Evolutionary conservation across 129 eudicot genomes (phyloP).

Genomic region (Daucus carota): DNA sequence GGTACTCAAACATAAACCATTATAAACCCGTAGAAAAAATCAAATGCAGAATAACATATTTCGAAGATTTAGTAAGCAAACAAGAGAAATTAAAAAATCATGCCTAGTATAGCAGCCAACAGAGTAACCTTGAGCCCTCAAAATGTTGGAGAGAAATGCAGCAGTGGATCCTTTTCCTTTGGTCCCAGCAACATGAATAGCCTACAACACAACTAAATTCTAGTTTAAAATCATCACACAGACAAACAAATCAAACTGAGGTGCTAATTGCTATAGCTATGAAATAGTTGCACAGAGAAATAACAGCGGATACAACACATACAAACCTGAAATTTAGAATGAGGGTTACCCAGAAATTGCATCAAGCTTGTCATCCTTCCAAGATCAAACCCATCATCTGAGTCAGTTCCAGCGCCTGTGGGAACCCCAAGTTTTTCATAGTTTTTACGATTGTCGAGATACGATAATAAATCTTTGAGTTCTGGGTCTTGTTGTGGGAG

Average conservation of each 20-base stretch:
- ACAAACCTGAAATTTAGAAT: constrained; percentile 63
- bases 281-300: neutral
- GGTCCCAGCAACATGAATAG: constrained; percentile 89
- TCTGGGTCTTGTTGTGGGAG: constrained; percentile 35
- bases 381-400: constrained; percentile 84
- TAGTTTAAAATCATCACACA: neutral
- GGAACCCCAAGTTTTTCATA: constrained; percentile 91
- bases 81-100: neutral
- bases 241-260: neutral
- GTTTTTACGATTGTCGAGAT: constrained; percentile 67
- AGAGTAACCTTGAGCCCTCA: constrained; percentile 76
- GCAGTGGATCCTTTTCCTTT: constrained; percentile 99
- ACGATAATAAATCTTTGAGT: constrained; percentile 48
- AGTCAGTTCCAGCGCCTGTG: constrained; percentile 78
- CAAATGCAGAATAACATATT: neutral
- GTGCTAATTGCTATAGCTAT: no score
- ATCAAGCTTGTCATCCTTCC: constrained; percentile 79
- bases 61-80: no score
- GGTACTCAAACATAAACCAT: no score
- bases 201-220: constrained; percentile 26
- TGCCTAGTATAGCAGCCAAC: constrained; percentile 95
- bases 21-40: no score
- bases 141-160: constrained; percentile 74
- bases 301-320: neutral
- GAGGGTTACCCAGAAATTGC: constrained; percentile 77